Evolutionary conservation across 169 alveolate species (phyloP).

Genomic region (Cryptosporidium sp.): DNA sequence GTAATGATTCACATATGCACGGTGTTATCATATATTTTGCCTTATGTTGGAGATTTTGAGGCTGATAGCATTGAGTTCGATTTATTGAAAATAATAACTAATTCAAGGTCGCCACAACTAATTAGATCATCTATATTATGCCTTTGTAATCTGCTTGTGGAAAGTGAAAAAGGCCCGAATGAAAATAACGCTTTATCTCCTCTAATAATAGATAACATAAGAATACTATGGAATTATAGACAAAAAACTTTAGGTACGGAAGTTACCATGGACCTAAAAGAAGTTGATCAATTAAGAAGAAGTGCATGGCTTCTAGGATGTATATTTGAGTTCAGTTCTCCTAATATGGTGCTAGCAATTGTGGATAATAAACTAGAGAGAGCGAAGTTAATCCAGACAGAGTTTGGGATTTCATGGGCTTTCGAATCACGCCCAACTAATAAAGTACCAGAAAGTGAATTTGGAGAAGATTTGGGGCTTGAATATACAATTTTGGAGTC

Average conservation of each 20-base stretch:
- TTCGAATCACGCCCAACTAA: not conserved
- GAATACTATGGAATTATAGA: constrained; percentile 42
- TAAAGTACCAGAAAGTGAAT: not conserved
- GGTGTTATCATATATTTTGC: constrained; percentile 42
- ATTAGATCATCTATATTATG: constrained; percentile 66
- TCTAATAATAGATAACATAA: constrained; percentile 33
- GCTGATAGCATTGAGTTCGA: constrained; percentile 30
- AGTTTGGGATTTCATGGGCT: constrained; percentile 68
- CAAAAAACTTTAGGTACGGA: not conserved
- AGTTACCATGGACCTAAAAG: not conserved
- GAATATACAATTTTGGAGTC: constrained; percentile 41
- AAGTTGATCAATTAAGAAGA: constrained; percentile 48
- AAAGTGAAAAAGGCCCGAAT: not conserved
- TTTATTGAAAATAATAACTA: constrained; percentile 30
- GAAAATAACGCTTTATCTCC: constrained; percentile 18
- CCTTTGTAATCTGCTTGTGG: constrained; percentile 2
- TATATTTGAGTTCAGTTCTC: constrained; percentile 56
- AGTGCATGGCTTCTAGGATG: constrained; percentile 70
- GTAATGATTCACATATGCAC: constrained; percentile 57
- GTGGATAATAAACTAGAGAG: constrained; percentile 27
- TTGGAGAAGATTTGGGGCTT: constrained; percentile 7
- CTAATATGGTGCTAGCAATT: constrained; percentile 23
- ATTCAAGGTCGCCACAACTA: constrained; percentile 69
- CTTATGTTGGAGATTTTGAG: constrained; percentile 14
- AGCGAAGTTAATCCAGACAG: constrained; percentile 15